A percentile compares a stretch with the other conserved stretches of the same genome.
Conservation (phyloP, 495 filamentous ascomycete species). For the Friedmanniomyces endolithicus region DNA sequence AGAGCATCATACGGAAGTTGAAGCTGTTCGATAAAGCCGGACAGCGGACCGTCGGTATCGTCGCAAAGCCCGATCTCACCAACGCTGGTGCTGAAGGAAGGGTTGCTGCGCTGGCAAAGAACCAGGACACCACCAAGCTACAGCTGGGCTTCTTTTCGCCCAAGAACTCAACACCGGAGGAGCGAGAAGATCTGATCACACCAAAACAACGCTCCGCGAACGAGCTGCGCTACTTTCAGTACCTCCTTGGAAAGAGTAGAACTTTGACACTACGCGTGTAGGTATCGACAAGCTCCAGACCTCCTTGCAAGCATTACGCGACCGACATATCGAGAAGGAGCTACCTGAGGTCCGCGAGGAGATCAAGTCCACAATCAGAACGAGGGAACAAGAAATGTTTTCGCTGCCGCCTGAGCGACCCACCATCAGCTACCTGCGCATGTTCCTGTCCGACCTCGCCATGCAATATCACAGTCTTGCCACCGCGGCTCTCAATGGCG, state of each 20-base stretch:
- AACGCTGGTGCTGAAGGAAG: constrained; percentile 26
- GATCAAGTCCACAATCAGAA: background rate
- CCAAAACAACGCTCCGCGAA: background rate
- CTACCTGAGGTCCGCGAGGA: constrained; percentile 15
- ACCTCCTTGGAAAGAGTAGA: constrained; percentile 12
- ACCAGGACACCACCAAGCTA: constrained; percentile 19
- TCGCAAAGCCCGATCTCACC: constrained; percentile 25
- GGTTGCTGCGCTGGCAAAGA: constrained; percentile 31
- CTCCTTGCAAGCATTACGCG: constrained; percentile 3
- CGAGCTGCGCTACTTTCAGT: constrained; percentile 6
- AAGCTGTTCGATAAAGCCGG: constrained; percentile 2
- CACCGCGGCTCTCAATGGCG: constrained; percentile 42
- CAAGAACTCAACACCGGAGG: constrained; percentile 31
- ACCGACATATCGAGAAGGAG: constrained; percentile 12
- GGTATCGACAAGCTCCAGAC: constrained; percentile 2
- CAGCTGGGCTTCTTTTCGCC: constrained; percentile 28
- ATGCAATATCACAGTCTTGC: constrained; percentile 23
- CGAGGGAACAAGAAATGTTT: background rate
- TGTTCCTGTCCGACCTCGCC: background rate
- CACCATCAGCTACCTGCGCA: constrained; percentile 7
- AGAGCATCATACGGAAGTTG: constrained; percentile 10
- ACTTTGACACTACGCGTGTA: background rate
- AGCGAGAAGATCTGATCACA: constrained; percentile 4
- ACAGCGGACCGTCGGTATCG: constrained; percentile 8
- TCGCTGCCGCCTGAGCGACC: constrained; percentile 1